Percentiles rank a stretch among this genome's conserved stretches.
Conservation (phyloP, 257 asterid species). For the Forsythia viridissima region DNA sequence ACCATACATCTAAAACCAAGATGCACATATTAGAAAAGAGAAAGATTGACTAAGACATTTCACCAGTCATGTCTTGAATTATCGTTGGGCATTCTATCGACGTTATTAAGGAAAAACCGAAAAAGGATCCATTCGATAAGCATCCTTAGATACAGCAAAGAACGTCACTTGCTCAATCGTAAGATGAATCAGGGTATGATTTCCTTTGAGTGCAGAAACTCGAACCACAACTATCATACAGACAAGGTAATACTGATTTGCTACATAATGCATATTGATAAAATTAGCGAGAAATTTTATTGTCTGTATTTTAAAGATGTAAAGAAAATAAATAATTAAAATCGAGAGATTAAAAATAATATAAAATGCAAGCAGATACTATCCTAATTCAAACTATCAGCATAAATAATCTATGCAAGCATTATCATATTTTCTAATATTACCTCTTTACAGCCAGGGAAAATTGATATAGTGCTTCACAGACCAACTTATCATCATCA, state of each 20-base stretch:
- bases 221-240: background rate
- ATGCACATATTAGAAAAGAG: no score
- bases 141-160: conserved; percentile 1
- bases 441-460: conserved; percentile 78
- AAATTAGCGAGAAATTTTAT: background rate
- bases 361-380: conserved; percentile 2
- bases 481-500: conserved; percentile 81
- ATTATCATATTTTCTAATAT: background rate
- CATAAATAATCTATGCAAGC: conserved; percentile 1
- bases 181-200: background rate
- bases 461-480: conserved; percentile 82
- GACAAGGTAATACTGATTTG: background rate
- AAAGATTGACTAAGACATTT: no score
- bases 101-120: background rate
- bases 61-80: background rate
- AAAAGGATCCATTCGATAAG: background rate
- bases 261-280: background rate
- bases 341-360: conserved; percentile 2
- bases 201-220: background rate
- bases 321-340: no score
- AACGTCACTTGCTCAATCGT: background rate
- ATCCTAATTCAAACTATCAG: conserved; percentile 6
- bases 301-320: background rate
- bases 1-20: no score
- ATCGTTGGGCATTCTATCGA: background rate